phyloP scores from a whole-genome alignment of 768 basidiomycete genomes.

The Trametes gibbosa region DNA sequence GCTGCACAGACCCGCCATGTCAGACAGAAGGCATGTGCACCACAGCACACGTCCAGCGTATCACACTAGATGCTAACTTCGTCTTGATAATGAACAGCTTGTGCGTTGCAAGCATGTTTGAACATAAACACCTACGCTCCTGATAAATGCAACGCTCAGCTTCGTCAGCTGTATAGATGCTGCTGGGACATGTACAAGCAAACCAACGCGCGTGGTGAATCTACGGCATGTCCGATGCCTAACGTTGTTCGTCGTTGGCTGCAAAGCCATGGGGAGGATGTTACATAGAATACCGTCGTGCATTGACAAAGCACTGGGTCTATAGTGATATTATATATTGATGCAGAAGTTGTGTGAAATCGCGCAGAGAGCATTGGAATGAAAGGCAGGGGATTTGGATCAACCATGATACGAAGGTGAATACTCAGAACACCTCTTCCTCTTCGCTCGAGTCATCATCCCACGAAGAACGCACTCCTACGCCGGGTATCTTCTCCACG shows the following conservation, averaged over 20 bases:
- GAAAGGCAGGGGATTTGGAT: no score
- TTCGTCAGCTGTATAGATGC: conserved; percentile 58
- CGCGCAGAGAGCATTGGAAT: not conserved
- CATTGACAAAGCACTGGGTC: no score
- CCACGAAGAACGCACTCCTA: not conserved
- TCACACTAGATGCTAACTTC: no score
- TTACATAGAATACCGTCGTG: not conserved
- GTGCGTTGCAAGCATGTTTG: conserved; percentile 60
- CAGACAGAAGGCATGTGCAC: conserved; percentile 24
- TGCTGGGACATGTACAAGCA: conserved; percentile 56
- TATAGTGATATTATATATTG: not conserved
- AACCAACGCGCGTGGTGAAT: conserved; percentile 39
- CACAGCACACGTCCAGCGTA: not conserved
- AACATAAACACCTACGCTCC: conserved; percentile 62
- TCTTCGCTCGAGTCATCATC: conserved; percentile 1
- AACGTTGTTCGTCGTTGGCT: conserved; percentile 58
- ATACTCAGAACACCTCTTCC: not conserved
- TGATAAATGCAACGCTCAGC: conserved; percentile 53
- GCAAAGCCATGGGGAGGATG: conserved; percentile 42
- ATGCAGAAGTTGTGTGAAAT: not conserved
- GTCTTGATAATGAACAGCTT: conserved; percentile 41
- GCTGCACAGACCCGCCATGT: conserved; percentile 22
- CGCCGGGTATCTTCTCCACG: not conserved
- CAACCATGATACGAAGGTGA: no score
- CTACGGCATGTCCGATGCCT: conserved; percentile 61